Evolutionary conservation across 345 rosid species (phyloP).

Genomic region (Diplotaxis tenuifolia): DNA sequence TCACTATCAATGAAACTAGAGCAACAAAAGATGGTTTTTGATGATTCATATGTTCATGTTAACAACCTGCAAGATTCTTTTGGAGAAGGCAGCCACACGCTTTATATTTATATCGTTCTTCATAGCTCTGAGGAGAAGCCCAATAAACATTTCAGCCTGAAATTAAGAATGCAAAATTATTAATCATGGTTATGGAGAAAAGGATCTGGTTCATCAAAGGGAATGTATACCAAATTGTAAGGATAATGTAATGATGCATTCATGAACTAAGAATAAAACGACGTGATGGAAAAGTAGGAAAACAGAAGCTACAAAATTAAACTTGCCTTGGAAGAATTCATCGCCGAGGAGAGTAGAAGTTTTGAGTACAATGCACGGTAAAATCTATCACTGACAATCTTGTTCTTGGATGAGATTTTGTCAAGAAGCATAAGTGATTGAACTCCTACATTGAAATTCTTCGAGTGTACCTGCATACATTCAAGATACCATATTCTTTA

Average conservation of each 20-base stretch:
- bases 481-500: neutral
- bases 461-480: conserved; percentile 77
- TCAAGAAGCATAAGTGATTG: conserved; percentile 96
- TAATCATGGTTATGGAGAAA: conserved; percentile 11
- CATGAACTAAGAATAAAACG: neutral
- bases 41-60: neutral
- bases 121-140: conserved; percentile 89
- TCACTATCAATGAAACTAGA: conserved; percentile 17
- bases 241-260: neutral
- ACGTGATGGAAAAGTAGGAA: neutral
- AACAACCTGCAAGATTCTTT: conserved; percentile 88
- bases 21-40: conserved; percentile 1
- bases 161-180: neutral
- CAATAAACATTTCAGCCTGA: conserved; percentile 95
- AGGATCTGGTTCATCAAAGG: neutral
- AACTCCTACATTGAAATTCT: conserved; percentile 88
- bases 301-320: conserved; percentile 3
- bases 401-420: conserved; percentile 93
- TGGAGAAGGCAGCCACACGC: conserved; percentile 83
- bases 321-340: conserved; percentile 96
- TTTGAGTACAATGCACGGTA: conserved; percentile 92
- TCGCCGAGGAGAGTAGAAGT: conserved; percentile 80
- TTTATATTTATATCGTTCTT: conserved; percentile 81
- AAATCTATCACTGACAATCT: conserved; percentile 89
- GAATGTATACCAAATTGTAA: neutral